A percentile compares a stretch with the other conserved stretches of the same genome.
Conservation (phyloP, 2,329 filamentous ascomycete genomes). For the Nigrograna mackinnonii region DNA sequence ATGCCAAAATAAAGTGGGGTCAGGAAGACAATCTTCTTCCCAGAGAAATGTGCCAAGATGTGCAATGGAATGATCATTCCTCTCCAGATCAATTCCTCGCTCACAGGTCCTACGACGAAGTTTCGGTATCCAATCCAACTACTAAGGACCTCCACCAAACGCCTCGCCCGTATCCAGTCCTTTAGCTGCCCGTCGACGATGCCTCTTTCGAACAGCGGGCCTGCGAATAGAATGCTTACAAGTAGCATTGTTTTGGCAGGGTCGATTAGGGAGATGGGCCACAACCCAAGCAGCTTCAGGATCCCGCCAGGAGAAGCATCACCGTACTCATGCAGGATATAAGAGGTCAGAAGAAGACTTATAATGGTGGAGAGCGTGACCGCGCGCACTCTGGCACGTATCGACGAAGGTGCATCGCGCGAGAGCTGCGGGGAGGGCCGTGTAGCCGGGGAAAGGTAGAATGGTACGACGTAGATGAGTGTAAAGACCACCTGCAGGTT, state of each 20-base stretch:
- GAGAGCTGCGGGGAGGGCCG: constrained; percentile 78
- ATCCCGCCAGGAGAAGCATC: constrained; percentile 55
- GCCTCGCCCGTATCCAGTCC: constrained; percentile 62
- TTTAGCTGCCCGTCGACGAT: constrained; percentile 73
- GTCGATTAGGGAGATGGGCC: constrained; percentile 72
- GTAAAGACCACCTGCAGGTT: constrained; percentile 72
- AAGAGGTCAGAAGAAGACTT: constrained; percentile 68
- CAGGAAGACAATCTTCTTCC: constrained; percentile 69
- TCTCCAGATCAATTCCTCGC: constrained; percentile 93
- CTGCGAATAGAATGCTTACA: constrained; percentile 78
- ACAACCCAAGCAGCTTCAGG: constrained; percentile 76
- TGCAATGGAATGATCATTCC: constrained; percentile 83
- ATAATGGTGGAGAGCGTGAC: constrained; percentile 75
- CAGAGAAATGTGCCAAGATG: constrained; percentile 63
- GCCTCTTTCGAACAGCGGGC: constrained; percentile 79
- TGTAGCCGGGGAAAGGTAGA: constrained; percentile 81
- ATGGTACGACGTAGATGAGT: constrained; percentile 85
- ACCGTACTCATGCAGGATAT: constrained; percentile 63
- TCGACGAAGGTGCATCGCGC: constrained; percentile 86
- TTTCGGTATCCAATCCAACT: constrained; percentile 88
- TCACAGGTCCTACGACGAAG: constrained; percentile 81
- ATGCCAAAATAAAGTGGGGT: constrained; percentile 90
- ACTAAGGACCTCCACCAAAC: constrained; percentile 60
- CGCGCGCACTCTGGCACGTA: constrained; percentile 80
- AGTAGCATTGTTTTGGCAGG: constrained; percentile 67